Conservation (phyloP, 257 asterid genomes). For the Solanum virginianum region DNA sequence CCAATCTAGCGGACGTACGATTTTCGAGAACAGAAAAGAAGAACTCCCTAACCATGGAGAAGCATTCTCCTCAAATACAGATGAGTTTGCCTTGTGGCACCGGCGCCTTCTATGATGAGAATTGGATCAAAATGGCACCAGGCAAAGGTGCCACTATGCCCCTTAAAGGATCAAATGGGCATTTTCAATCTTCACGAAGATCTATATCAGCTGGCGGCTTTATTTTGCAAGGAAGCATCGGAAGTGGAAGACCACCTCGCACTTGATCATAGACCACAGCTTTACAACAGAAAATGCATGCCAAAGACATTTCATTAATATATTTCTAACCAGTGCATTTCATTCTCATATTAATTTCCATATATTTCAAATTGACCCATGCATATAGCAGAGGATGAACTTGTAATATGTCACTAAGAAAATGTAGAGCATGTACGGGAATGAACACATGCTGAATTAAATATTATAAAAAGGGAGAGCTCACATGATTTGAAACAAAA, state of each 20-base stretch:
- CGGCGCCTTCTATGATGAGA: background rate
- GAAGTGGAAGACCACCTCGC: background rate
- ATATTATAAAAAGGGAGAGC: background rate
- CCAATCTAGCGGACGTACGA: background rate
- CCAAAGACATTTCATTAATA: background rate
- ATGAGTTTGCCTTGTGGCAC: background rate
- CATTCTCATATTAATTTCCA: background rate
- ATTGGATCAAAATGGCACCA: background rate
- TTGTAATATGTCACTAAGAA: background rate
- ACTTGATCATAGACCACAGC: background rate
- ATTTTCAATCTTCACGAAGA: background rate
- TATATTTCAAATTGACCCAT: background rate
- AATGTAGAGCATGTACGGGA: background rate
- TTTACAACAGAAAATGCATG: background rate
- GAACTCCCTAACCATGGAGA: background rate
- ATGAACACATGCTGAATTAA: background rate
- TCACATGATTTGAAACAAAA: constrained; percentile 82
- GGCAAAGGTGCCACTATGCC: background rate
- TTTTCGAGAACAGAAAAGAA: background rate
- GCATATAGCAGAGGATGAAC: background rate
- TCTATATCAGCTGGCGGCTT: background rate
- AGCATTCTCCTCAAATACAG: background rate
- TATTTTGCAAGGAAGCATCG: background rate
- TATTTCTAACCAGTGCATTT: background rate
- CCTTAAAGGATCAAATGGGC: background rate